Evolutionary conservation across 2,329 filamentous ascomycete genomes (phyloP).

Genomic region (Shiraia bambusicola): DNA sequence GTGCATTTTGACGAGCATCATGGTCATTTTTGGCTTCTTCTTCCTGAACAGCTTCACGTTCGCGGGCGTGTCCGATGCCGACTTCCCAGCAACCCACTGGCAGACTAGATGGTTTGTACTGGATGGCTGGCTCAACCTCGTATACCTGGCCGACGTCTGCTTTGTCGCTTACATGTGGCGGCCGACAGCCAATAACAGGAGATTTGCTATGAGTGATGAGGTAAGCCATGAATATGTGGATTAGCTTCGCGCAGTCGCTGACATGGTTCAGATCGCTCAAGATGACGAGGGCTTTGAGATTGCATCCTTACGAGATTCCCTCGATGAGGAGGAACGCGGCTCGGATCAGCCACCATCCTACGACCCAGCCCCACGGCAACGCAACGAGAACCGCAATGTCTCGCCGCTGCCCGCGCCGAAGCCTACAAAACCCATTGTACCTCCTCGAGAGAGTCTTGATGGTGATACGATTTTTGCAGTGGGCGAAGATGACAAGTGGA

Average conservation of each 20-base stretch:
- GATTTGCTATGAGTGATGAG: constrained; percentile 99
- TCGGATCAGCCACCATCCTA: constrained; percentile 43
- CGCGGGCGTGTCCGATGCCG: constrained; percentile 77
- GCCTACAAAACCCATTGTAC: constrained; percentile 50
- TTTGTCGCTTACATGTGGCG: constrained; percentile 96
- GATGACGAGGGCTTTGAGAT: constrained; percentile 99
- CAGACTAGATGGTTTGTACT: constrained; percentile 96
- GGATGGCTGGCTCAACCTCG: constrained; percentile 94
- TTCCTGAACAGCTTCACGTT: constrained; percentile 98
- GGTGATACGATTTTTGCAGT: constrained; percentile 96
- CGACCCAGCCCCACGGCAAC: constrained; percentile 41
- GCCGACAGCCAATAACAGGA: constrained; percentile 91
- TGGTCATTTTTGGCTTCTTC: constrained; percentile 97
- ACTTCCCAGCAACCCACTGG: constrained; percentile 96
- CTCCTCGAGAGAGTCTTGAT: constrained; percentile 66
- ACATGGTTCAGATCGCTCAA: constrained; percentile 71
- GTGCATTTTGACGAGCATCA: constrained; percentile 87
- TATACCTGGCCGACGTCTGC: constrained; percentile 90
- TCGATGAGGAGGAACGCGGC: constrained; percentile 63
- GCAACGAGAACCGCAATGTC: constrained; percentile 37
- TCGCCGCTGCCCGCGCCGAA: constrained; percentile 57
- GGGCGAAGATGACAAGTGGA: constrained; percentile 83
- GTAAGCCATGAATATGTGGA: constrained; percentile 45
- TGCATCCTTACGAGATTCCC: constrained; percentile 77
- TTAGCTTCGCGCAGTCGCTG: constrained; percentile 20